These are phyloP conservation scores for Nitzschia inconspicua DNA, from an alignment of 108 stramenopile genomes.

Conservation along the genomic window DNA sequence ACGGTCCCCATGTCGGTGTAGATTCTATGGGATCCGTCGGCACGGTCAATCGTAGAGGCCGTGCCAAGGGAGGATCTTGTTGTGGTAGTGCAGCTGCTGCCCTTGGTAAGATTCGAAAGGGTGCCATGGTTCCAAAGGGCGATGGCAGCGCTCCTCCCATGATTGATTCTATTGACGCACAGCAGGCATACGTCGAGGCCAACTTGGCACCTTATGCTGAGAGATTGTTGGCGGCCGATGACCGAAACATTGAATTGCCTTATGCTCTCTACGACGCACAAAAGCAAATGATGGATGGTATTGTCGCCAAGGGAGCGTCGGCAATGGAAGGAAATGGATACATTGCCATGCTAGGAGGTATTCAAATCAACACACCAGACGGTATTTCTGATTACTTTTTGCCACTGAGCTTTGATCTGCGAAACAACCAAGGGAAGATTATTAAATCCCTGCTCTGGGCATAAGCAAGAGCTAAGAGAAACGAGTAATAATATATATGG, in stretches of 20 bases:
- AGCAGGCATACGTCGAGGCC: slow-evolving; percentile 45
- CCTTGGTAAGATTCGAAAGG: slow-evolving; percentile 34
- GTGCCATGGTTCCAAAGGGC: slow-evolving; percentile 23
- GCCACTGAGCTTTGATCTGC: slow-evolving; percentile 49
- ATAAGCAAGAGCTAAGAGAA: too few species aligned
- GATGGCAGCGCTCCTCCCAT: slow-evolving; percentile 3
- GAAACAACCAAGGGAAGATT: slow-evolving; percentile 33
- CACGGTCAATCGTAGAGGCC: slow-evolving; percentile 55
- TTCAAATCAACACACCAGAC: slow-evolving; percentile 60
- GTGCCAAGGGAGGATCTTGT: slow-evolving; percentile 42
- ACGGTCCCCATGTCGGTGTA: slow-evolving; percentile 69
- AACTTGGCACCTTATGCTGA: slow-evolving; percentile 47
- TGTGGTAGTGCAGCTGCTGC: slow-evolving; percentile 60
- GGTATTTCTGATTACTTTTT: slow-evolving; percentile 50
- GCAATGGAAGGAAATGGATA: slow-evolving; percentile 43
- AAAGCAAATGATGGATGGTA: slow-evolving; percentile 40
- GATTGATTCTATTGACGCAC: slow-evolving; percentile 44
- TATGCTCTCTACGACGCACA: slow-evolving; percentile 49
- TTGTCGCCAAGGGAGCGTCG: slow-evolving; percentile 44
- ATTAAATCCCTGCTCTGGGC: slow-evolving; percentile 27
- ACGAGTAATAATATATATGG: too few species aligned
- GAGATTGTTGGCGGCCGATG: slow-evolving; percentile 34
- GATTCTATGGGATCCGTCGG: slow-evolving; percentile 46
- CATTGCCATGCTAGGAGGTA: slow-evolving; percentile 53
- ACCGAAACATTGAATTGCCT: slow-evolving; percentile 46